Evolutionary conservation across 345 rosid species (phyloP).

Genomic region (Corymbia maculata): DNA sequence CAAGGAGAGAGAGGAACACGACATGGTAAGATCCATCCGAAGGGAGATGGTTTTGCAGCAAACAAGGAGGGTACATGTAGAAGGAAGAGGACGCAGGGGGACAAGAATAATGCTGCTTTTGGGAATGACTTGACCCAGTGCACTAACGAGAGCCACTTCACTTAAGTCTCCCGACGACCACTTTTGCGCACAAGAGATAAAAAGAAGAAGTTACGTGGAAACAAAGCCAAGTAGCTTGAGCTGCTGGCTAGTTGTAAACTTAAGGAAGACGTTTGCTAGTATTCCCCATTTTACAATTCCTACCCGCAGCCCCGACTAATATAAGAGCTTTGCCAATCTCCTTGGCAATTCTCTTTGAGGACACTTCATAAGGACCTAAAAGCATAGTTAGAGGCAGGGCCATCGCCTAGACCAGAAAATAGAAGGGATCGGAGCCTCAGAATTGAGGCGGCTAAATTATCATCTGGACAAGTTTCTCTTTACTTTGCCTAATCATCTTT

Average conservation of each 20-base stretch:
- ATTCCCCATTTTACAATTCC: neutral
- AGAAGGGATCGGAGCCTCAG: neutral
- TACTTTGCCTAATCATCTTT: neutral
- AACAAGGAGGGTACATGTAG: neutral
- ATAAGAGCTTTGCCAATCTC: neutral
- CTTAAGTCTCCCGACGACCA: too few relatives aligned
- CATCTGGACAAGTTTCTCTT: neutral
- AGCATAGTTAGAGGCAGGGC: neutral
- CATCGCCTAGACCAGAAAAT: too few relatives aligned
- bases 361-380: neutral
- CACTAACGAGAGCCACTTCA: neutral
- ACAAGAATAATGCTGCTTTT: too few relatives aligned
- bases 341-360: neutral
- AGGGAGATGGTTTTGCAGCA: neutral
- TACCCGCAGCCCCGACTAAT: neutral
- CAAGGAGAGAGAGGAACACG: neutral
- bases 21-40: neutral
- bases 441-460: neutral
- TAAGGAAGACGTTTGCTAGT: too few relatives aligned
- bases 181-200: neutral
- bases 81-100: too few relatives aligned
- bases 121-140: rapidly evolving
- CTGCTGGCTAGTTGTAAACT: too few relatives aligned
- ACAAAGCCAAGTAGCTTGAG: neutral
- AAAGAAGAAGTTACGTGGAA: neutral